A percentile compares a stretch with the other conserved stretches of the same genome.
phyloP scores from a whole-genome alignment of 2,329 filamentous ascomycete species.

The Diaporthe sp. region DNA sequence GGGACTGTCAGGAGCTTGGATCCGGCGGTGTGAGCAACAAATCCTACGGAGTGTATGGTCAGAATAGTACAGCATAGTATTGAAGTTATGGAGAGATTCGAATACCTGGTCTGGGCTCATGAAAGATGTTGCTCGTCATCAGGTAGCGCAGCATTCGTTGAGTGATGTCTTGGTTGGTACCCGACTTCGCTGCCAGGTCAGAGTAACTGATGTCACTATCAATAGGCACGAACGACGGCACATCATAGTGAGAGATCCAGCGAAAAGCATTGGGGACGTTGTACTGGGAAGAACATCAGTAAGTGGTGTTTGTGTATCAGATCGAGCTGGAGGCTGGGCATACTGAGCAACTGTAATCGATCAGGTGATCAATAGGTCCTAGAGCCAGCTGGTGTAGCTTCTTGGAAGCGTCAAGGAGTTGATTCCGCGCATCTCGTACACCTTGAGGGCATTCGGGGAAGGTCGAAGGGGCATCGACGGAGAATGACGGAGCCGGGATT shows the following conservation, averaged over 20 bases:
- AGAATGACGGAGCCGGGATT: conserved; percentile 1
- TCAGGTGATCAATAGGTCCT: conserved; percentile 7
- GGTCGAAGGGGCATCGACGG: background rate
- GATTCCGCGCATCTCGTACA: conserved; percentile 2
- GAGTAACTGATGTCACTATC: background rate
- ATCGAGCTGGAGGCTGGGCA: background rate
- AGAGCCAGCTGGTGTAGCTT: conserved; percentile 9
- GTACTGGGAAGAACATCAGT: conserved; percentile 3
- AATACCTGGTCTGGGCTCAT: conserved; percentile 8
- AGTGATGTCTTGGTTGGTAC: conserved; percentile 4
- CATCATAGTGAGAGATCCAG: conserved; percentile 7
- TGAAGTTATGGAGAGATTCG: too few species aligned
- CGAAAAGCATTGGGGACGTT: background rate
- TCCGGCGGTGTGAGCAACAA: conserved; percentile 9
- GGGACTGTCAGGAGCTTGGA: conserved; percentile 12
- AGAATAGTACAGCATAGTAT: background rate
- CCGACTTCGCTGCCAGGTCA: conserved; percentile 13
- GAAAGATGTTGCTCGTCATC: conserved; percentile 26
- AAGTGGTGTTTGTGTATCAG: background rate
- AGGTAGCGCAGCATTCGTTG: conserved; percentile 20
- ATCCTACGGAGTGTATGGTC: background rate
- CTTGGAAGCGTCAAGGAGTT: conserved; percentile 20
- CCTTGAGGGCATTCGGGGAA: conserved; percentile 8
- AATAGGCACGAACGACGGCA: conserved; percentile 11
- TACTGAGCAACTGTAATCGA: conserved; percentile 11